Evolutionary conservation across 2,329 filamentous ascomycete genomes (phyloP).

Genomic region (Gnomoniopsis sp.): DNA sequence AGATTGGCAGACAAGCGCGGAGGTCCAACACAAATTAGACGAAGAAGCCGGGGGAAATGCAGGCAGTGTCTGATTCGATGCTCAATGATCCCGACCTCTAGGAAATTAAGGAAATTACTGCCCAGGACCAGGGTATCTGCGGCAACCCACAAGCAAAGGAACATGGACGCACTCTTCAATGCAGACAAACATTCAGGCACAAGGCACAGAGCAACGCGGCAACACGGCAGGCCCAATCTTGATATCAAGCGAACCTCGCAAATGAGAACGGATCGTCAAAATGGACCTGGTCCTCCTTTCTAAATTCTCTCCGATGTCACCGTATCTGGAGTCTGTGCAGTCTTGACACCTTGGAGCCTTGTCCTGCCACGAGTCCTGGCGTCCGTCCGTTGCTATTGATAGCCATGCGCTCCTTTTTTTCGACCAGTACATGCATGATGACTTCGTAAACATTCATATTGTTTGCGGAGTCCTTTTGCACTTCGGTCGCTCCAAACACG

Average conservation of each 20-base stretch:
- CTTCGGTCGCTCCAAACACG: neutral
- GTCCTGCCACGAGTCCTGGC: too few species aligned
- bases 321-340: neutral
- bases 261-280: neutral
- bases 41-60: neutral
- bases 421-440: neutral
- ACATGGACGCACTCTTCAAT: neutral
- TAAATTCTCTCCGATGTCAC: neutral
- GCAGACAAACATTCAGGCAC: neutral
- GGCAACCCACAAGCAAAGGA: neutral
- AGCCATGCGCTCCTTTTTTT: neutral
- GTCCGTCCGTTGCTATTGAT: neutral
- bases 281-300: neutral
- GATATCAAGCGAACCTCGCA: conserved; percentile 1
- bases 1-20: too few species aligned
- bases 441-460: neutral
- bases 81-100: neutral
- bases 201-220: neutral
- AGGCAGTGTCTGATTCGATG: neutral
- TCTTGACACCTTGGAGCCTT: neutral
- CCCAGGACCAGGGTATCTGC: conserved; percentile 1
- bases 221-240: conserved; percentile 4
- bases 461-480: neutral
- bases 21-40: neutral
- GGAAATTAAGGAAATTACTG: neutral